phyloP scores from a whole-genome alignment of 768 basidiomycete species.

The Lactarius indigo region DNA sequence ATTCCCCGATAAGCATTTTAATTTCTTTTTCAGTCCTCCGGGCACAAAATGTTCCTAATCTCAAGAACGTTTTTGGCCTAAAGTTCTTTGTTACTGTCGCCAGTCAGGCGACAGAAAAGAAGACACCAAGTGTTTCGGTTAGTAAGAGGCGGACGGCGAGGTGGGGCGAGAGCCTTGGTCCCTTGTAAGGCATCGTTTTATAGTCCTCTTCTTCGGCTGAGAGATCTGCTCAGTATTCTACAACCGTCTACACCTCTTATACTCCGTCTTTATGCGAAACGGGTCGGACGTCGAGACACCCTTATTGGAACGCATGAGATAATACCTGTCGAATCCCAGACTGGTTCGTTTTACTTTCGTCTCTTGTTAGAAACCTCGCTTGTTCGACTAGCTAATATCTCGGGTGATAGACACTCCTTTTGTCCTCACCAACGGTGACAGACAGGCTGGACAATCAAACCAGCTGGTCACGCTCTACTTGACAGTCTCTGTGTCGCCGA shows the following conservation, averaged over 20 bases:
- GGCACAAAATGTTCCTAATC: not conserved
- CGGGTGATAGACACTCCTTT: not conserved
- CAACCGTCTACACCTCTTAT: not conserved
- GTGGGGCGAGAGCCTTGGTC: not conserved
- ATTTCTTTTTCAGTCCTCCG: not conserved
- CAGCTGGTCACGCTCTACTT: not conserved
- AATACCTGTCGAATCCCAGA: not conserved
- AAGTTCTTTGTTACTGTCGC: not conserved
- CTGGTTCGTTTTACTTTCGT: not conserved
- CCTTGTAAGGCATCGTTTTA: not conserved
- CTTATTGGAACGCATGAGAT: not conserved
- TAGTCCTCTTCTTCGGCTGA: not conserved
- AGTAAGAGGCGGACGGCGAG: not conserved
- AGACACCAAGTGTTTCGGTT: not conserved
- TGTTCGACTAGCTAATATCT: not conserved
- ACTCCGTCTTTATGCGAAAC: not conserved
- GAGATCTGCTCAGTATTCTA: not conserved
- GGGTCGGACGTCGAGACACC: not conserved
- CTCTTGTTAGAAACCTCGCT: not conserved
- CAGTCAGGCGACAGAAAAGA: not conserved
- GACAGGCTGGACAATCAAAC: not conserved
- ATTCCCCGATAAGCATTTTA: not conserved
- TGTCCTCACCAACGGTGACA: not conserved
- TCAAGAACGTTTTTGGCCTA: not conserved
- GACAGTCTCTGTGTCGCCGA: not conserved